A percentile compares a stretch with the other conserved stretches of the same genome.
Conservation (phyloP, 768 basidiomycete species). For the Candolleomyces efflorescens region DNA sequence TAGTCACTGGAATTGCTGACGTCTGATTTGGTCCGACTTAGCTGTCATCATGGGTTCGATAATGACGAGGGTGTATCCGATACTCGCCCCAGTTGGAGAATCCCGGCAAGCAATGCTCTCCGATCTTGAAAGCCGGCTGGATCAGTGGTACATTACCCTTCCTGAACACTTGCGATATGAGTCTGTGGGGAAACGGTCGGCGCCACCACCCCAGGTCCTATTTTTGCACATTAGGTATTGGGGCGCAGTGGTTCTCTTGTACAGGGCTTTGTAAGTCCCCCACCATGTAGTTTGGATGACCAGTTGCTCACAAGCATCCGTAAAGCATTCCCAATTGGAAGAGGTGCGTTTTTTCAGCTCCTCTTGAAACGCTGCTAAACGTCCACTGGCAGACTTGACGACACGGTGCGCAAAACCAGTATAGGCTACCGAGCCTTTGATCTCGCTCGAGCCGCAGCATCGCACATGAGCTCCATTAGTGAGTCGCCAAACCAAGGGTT, state of each 20-base stretch:
- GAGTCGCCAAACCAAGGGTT: slow-evolving; percentile 11
- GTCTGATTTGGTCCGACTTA: slow-evolving; percentile 20
- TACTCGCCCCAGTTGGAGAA: slow-evolving; percentile 43
- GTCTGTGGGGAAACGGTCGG: slow-evolving; percentile 43
- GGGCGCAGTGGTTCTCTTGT: slow-evolving; percentile 66
- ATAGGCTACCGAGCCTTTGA: slow-evolving; percentile 67
- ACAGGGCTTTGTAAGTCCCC: slow-evolving; percentile 74
- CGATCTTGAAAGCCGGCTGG: slow-evolving; percentile 60
- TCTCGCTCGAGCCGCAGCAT: slow-evolving; percentile 68
- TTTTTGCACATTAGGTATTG: slow-evolving; percentile 74
- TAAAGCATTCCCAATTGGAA: slow-evolving; percentile 70
- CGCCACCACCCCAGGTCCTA: slow-evolving; percentile 62
- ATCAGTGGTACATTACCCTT: slow-evolving; percentile 71
- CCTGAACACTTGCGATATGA: slow-evolving; percentile 63
- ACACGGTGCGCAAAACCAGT: slow-evolving; percentile 42
- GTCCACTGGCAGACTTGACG: slow-evolving; percentile 29
- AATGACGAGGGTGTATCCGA: slow-evolving; percentile 66
- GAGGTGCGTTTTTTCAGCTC: slow-evolving; percentile 36
- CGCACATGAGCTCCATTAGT: slow-evolving; percentile 66
- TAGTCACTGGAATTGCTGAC: neutral
- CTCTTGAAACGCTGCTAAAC: slow-evolving; percentile 6
- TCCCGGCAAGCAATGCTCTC: slow-evolving; percentile 47
- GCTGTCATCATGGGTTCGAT: slow-evolving; percentile 66
- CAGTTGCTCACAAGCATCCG: neutral
- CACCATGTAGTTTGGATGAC: neutral